phyloP scores from a whole-genome alignment of 2,329 filamentous ascomycete genomes.

The Ophiocordyceps sinensis region DNA sequence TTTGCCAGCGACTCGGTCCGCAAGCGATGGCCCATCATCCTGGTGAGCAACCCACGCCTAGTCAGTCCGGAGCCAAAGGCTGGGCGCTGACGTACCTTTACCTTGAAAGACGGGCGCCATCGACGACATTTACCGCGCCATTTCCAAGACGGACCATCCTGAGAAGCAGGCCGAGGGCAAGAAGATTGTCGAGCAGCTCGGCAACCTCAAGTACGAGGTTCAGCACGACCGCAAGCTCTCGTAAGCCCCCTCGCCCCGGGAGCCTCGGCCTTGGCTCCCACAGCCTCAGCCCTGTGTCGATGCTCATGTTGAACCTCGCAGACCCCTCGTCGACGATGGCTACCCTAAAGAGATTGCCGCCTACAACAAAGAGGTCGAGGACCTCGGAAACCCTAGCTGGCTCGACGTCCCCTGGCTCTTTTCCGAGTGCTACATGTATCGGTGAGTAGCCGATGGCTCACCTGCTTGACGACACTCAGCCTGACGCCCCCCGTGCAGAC shows the following conservation, averaged over 20 bases:
- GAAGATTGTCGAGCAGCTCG: constrained; percentile 64
- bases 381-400: constrained; percentile 64
- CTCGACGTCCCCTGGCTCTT: constrained; percentile 79
- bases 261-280: too few relatives aligned
- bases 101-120: constrained; percentile 65
- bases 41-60: constrained; percentile 40
- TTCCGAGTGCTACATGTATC: constrained; percentile 86
- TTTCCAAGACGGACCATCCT: constrained; percentile 42
- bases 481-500: constrained; percentile 25
- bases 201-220: constrained; percentile 82
- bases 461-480: constrained; percentile 1
- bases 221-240: constrained; percentile 73
- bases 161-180: constrained; percentile 70
- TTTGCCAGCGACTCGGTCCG: constrained; percentile 78
- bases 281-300: background rate
- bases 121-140: constrained; percentile 79
- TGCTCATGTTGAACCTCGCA: constrained; percentile 15
- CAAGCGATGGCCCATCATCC: constrained; percentile 84
- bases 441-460: constrained; percentile 26
- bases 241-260: constrained; percentile 29
- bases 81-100: background rate
- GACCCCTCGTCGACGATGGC: constrained; percentile 65
- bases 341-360: constrained; percentile 61
- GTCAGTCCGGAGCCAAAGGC: background rate
- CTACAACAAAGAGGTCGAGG: constrained; percentile 77